Percentiles rank a stretch among this genome's conserved stretches.
Evolutionary conservation across 805 yeast species (phyloP).

Genomic region (Starmerella stellata): DNA sequence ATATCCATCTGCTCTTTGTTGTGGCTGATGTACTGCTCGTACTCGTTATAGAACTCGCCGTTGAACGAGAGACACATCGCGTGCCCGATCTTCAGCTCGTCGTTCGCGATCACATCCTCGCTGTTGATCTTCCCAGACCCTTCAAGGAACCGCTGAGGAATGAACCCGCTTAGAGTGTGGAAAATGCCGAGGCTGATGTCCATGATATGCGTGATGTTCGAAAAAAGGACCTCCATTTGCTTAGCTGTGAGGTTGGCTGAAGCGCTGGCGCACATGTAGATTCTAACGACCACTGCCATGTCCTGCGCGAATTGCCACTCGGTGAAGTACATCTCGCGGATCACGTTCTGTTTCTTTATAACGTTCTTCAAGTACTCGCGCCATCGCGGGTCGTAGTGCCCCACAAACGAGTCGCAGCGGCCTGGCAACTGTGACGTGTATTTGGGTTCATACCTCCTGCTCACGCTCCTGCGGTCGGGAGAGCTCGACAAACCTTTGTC

Average conservation of each 20-base stretch:
- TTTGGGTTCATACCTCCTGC: too few relatives aligned
- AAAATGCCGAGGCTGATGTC: constrained; percentile 21
- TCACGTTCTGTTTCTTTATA: constrained; percentile 17
- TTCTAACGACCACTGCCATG: constrained; percentile 22
- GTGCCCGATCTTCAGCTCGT: constrained; percentile 20
- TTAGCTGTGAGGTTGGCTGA: constrained; percentile 17
- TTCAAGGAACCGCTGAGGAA: constrained; percentile 20
- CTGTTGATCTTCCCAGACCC: constrained; percentile 12
- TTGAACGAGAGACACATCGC: constrained; percentile 19
- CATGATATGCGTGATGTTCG: constrained; percentile 22
- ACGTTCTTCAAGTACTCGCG: background rate
- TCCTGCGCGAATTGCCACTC: constrained; percentile 25
- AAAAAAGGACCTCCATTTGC: constrained; percentile 19
- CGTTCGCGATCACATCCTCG: constrained; percentile 12
- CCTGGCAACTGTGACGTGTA: too few relatives aligned
- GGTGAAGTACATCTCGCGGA: constrained; percentile 25
- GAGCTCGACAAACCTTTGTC: too few relatives aligned
- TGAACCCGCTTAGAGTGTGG: constrained; percentile 16
- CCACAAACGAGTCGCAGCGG: background rate
- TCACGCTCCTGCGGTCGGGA: too few relatives aligned
- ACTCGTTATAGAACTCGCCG: constrained; percentile 21
- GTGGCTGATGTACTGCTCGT: constrained; percentile 21
- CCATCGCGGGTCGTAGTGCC: background rate
- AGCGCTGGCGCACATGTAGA: constrained; percentile 19
- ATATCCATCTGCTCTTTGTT: constrained; percentile 20